Evolutionary conservation across 169 alveolate species (phyloP), one percentile per base, ranked within the genome.

Genomic region (Eimeria necatrix): DNA sequence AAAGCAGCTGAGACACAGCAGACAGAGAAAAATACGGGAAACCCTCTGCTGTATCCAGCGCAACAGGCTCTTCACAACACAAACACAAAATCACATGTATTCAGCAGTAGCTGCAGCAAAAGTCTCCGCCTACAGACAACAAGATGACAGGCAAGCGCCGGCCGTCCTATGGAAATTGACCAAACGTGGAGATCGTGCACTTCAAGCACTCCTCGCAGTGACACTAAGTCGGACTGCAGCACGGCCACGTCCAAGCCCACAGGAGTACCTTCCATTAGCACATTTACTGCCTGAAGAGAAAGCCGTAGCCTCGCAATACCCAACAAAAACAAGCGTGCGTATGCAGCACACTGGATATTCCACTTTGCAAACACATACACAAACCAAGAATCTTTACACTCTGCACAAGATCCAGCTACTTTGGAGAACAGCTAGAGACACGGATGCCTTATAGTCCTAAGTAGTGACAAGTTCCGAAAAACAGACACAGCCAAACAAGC

Each of bases 111-210:
- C 49, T 9, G 49, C 18, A 4, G 41, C 68, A 7, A 9, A 68
- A 51, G 4, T 60, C 22, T 10, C 56, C 41, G 95, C 53, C 96
- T 97, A 49, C 97, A 97, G 78, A 98, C 97, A 73, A 97, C 98
- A n/a, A 99, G 96, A 95, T 99, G 99, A 53, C 98, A 97, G 81
- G 99, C 98, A 86, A 99, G 94, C 32, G 99, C 97, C 20, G 98
- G 98, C 87, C 98, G 98, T 20, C 99, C 99, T 53, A 98, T 96
- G 32, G 99, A 96, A 22, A 99, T 95, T 46, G 99, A 97, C 99
- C 99, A 99, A n/a, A 98, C 98, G 96, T 99, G 99, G 71, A 99
- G 97, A 94, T 98, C 99, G 95, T 99, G 99, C 56, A 99, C 97
- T 74, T 98, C 99, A 49, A 93, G 53, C 56, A 99, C 99, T 22